Conservation (phyloP, 2,329 filamentous ascomycete species). For the Myotisia sp. region DNA sequence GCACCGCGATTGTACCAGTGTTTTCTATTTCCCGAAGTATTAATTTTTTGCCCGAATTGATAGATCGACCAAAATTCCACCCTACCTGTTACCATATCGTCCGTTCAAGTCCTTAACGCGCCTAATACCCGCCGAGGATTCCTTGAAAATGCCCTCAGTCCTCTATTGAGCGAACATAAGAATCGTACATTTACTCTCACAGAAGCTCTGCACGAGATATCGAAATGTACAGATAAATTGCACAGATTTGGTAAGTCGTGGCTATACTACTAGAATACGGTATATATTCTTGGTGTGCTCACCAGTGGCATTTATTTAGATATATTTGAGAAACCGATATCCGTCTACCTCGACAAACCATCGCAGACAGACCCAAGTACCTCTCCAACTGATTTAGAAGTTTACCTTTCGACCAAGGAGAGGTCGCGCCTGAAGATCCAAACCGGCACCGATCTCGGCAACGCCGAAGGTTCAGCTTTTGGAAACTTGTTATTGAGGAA, state of each 20-base stretch:
- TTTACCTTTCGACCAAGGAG: constrained; percentile 65
- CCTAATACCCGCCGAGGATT: constrained; percentile 71
- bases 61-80: constrained; percentile 71
- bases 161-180: constrained; percentile 55
- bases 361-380: constrained; percentile 53
- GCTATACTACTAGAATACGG: too few relatives aligned
- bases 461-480: constrained; percentile 86
- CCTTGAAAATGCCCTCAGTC: constrained; percentile 65
- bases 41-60: constrained; percentile 3
- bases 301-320: constrained; percentile 35
- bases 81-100: constrained; percentile 74
- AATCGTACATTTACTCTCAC: constrained; percentile 60
- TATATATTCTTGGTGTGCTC: too few relatives aligned
- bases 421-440: constrained; percentile 74
- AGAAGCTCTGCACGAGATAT: constrained; percentile 61
- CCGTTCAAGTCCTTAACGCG: constrained; percentile 69
- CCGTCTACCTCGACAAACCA: constrained; percentile 67
- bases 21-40: too few relatives aligned
- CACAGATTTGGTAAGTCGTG: constrained; percentile 59
- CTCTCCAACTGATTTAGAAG: constrained; percentile 62
- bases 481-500: constrained; percentile 78
- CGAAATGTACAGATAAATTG: constrained; percentile 57
- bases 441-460: constrained; percentile 87
- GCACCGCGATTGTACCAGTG: too few relatives aligned
- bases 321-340: constrained; percentile 73